Percentiles rank a stretch among this genome's conserved stretches.
phyloP scores from a whole-genome alignment of 176 grass and related monocot genomes.

The bread wheat (Triticum aestivum) region IWGSC_CS_RefSeq_v2.1 NC_057802.1:250021770-250022269 shows the following conservation, averaged over 20 bases:
- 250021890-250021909: slow-evolving; percentile 89
- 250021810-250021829: slow-evolving; percentile 28
- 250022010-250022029: slow-evolving; percentile 26
- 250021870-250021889: slow-evolving; percentile 95
- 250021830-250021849: slow-evolving; percentile 76
- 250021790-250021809: slow-evolving; percentile 37
- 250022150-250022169: slow-evolving; percentile 30
- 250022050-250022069: slow-evolving; percentile 42
- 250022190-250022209: slow-evolving; percentile 21
- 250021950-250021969: slow-evolving; percentile 53
- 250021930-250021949: slow-evolving; percentile 94
- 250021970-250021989: slow-evolving; percentile 60
- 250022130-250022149: slow-evolving; percentile 29
- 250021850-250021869: slow-evolving; percentile 85
- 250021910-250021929: slow-evolving; percentile 99
- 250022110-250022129: slow-evolving; percentile 58
- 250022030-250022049: slow-evolving; percentile 16
- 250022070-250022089: slow-evolving; percentile 41
- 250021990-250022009: slow-evolving; percentile 54
- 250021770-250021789: background rate
- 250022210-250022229: slow-evolving; percentile 71
- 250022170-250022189: background rate
- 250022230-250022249: slow-evolving; percentile 85
- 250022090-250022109: slow-evolving; percentile 45
- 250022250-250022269: slow-evolving; percentile 36